A percentile compares a stretch with the other conserved stretches of the same genome.
Conservation (phyloP, 768 basidiomycete species). For the Agaricus bisporus region DNA sequence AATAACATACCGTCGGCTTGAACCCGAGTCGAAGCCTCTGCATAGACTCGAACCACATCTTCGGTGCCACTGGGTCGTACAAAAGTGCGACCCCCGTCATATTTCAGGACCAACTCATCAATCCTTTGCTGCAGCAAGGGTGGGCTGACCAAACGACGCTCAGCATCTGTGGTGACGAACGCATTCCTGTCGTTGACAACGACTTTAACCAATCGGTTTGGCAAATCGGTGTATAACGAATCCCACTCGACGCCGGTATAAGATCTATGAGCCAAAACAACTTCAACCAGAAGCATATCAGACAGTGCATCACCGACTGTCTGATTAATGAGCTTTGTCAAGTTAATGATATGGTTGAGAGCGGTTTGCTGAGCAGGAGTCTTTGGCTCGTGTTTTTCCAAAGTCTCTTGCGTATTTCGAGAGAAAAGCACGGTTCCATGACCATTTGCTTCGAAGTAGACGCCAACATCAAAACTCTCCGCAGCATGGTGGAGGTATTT, state of each 20-base stretch:
- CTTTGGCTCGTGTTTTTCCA: constrained; percentile 61
- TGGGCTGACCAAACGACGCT: constrained; percentile 80
- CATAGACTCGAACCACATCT: constrained; percentile 96
- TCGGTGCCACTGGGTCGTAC: constrained; percentile 97
- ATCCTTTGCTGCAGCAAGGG: constrained; percentile 74
- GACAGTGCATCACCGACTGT: constrained; percentile 97
- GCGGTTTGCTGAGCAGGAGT: constrained; percentile 82
- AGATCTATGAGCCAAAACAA: constrained; percentile 82
- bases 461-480: constrained; percentile 89
- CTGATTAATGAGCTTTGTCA: constrained; percentile 90
- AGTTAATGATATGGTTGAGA: constrained; percentile 66
- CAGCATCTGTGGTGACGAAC: constrained; percentile 92
- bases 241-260: constrained; percentile 89
- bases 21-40: constrained; percentile 70
- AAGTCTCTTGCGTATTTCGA: constrained; percentile 52
- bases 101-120: constrained; percentile 72
- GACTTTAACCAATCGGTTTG: constrained; percentile 93
- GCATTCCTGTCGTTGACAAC: constrained; percentile 73
- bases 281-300: constrained; percentile 93
- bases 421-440: constrained; percentile 98
- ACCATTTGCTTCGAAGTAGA: constrained; percentile 99
- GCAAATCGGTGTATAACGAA: constrained; percentile 85
- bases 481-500: constrained; percentile 98
- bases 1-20: constrained; percentile 75
- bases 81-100: constrained; percentile 84